Base-by-base conservation (phyloP, 2,329 filamentous ascomycete genomes). In the Arthrinium puccinioides region DNA sequence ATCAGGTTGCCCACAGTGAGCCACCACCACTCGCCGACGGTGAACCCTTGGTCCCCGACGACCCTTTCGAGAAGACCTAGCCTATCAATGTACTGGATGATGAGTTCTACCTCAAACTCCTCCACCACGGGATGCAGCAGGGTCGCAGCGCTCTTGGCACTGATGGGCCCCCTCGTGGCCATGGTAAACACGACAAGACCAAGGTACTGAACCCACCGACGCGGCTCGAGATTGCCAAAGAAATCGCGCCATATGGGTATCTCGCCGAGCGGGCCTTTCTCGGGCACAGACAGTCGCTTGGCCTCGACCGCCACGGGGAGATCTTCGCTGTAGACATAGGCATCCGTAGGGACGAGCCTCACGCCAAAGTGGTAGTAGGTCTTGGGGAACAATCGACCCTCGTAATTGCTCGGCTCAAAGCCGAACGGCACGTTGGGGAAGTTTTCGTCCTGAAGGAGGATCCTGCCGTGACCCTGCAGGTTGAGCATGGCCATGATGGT, bases 161-260 rank as follows among this genome's bases (percentile, higher is more conserved):
- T 69, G 44, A 76, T 64, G 1, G 78, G 73, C 0, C 82, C 75
- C 39, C 81, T 68, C 14, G 75, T 78, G 1, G 80, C 76, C 23
- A 84, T 58, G 21, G 74, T 63, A 43, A 84, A 78, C 23, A 79
- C 63, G 3, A 86, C 67, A 5, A 78, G 72, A 5, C 74, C 70
- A 5, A 87, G 55, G 9, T 82, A 67, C 44, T 77, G 72, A 37
- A 73, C 69, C 82, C 84, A 88, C 38, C 79, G 70, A 1, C 64
- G 59, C n/a, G 55, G 56, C 42, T 85, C 70, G 1, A 74, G 49
- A 6, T 70, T 62, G 7, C 75, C 79, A 42, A 82, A 76, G 42
- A 88, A 78, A 54, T 83, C 80, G 36, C 77, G 73, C 84, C 84
- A 89, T 36, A 86, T 70, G 0, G 84, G 84, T 4, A 86, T 63